Evolutionary conservation across 1,284 basidiomycete genomes (phyloP).

Genomic region (Boletus mariae): DNA sequence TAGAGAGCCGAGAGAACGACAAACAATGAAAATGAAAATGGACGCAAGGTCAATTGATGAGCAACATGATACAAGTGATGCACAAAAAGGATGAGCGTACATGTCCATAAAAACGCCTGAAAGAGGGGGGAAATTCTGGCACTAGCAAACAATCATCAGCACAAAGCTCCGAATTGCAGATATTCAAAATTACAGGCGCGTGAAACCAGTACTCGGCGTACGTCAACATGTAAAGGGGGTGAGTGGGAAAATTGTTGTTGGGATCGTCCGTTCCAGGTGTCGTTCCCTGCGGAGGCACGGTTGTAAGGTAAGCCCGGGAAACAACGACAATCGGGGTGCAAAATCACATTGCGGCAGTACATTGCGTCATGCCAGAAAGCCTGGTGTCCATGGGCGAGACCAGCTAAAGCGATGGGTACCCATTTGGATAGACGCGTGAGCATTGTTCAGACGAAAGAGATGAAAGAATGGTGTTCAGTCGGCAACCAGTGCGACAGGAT

Average conservation of each 20-base stretch:
- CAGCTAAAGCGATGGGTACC: slow-evolving; percentile 12
- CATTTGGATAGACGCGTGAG: slow-evolving; percentile 1
- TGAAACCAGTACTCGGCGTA: slow-evolving; percentile 12
- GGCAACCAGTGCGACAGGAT: slow-evolving; percentile 9
- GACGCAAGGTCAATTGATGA: background rate
- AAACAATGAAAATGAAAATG: too few relatives aligned
- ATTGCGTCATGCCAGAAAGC: background rate
- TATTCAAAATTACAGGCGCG: background rate
- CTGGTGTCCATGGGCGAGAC: slow-evolving; percentile 10
- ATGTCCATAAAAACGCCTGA: slow-evolving; percentile 1
- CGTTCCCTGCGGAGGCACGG: slow-evolving; percentile 7
- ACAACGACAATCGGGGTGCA: background rate
- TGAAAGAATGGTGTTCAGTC: background rate
- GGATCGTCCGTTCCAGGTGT: background rate
- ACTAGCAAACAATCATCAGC: slow-evolving; percentile 8
- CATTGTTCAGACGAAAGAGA: slow-evolving; percentile 1
- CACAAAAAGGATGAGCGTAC: slow-evolving; percentile 5
- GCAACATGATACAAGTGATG: background rate
- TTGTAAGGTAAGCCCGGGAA: slow-evolving; percentile 1
- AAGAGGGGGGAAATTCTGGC: background rate
- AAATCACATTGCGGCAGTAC: slow-evolving; percentile 12
- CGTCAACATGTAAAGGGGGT: background rate
- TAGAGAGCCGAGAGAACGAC: background rate
- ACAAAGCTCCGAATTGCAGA: background rate
- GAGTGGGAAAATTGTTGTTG: background rate